Percentiles rank a stretch among this genome's conserved stretches.
phyloP scores from a whole-genome alignment of 2,329 filamentous ascomycete species.

The Dactylellina haptotyla region DNA sequence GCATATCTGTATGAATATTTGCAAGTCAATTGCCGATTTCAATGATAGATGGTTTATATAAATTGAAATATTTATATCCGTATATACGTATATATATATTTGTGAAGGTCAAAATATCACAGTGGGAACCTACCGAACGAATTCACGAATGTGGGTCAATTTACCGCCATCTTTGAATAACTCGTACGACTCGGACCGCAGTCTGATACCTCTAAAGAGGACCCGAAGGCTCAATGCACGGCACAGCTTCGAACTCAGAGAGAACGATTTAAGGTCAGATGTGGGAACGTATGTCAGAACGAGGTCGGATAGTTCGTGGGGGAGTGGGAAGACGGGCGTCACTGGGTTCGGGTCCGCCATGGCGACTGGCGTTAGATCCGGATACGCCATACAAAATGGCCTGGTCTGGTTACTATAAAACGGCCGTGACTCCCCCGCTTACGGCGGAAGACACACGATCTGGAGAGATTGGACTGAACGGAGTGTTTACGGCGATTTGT shows the following conservation, averaged over 20 bases:
- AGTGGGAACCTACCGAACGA: constrained; percentile 14
- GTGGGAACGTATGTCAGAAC: neutral
- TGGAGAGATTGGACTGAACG: no score
- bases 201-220: constrained; percentile 10
- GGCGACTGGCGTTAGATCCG: no score
- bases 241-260: constrained; percentile 25
- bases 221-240: constrained; percentile 17
- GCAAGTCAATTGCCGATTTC: no score
- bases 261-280: constrained; percentile 26
- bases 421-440: no score
- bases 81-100: neutral
- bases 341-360: no score
- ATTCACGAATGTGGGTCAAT: neutral
- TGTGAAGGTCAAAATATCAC: no score
- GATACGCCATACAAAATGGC: no score
- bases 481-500: no score
- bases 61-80: neutral
- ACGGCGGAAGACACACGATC: no score
- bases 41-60: neutral
- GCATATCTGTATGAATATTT: neutral
- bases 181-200: constrained; percentile 8
- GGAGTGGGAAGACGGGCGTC: no score
- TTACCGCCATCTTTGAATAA: constrained; percentile 30
- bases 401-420: no score
- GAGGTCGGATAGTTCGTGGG: neutral